These are phyloP conservation scores for Eimeria praecox DNA, from an alignment of 169 alveolate species.

Conservation along the genomic window DNA sequence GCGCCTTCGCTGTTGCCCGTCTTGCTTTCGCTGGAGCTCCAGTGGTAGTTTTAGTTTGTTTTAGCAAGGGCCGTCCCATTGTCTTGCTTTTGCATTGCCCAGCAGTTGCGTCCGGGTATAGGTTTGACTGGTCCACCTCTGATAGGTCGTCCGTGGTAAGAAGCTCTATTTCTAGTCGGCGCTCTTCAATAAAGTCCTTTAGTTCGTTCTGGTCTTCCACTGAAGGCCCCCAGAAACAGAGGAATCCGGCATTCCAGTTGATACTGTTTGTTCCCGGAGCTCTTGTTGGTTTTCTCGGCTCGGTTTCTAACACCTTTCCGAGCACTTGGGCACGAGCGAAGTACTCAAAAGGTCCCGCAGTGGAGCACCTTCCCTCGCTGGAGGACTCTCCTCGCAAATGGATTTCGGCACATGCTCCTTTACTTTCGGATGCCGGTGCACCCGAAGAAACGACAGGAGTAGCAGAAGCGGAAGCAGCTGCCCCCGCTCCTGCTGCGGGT, in stretches of 20 bases:
- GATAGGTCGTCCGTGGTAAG: background rate
- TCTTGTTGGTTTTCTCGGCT: background rate
- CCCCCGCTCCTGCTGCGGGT: background rate
- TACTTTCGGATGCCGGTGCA: background rate
- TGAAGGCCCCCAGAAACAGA: conserved; percentile 64
- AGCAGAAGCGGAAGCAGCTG: background rate
- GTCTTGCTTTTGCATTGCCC: conserved; percentile 1
- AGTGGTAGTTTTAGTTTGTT: conserved; percentile 1
- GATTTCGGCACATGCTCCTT: background rate
- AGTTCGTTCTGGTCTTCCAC: conserved; percentile 46
- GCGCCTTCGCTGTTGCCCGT: conserved; percentile 25
- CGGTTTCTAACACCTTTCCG: conserved; percentile 9
- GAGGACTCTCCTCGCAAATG: background rate
- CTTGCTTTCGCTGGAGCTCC: background rate
- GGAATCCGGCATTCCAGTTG: conserved; percentile 35
- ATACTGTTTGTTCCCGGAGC: background rate
- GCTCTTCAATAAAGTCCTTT: conserved; percentile 61
- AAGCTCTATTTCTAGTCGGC: conserved; percentile 24
- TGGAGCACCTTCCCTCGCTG: background rate
- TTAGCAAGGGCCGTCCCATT: background rate
- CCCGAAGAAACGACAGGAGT: conserved; percentile 9
- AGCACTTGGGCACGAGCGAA: conserved; percentile 20
- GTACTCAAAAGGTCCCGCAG: background rate
- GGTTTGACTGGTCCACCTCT: background rate
- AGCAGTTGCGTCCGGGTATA: background rate